Base-by-base conservation (phyloP, 2,329 filamentous ascomycete genomes). In the Phoma herbarum region DNA sequence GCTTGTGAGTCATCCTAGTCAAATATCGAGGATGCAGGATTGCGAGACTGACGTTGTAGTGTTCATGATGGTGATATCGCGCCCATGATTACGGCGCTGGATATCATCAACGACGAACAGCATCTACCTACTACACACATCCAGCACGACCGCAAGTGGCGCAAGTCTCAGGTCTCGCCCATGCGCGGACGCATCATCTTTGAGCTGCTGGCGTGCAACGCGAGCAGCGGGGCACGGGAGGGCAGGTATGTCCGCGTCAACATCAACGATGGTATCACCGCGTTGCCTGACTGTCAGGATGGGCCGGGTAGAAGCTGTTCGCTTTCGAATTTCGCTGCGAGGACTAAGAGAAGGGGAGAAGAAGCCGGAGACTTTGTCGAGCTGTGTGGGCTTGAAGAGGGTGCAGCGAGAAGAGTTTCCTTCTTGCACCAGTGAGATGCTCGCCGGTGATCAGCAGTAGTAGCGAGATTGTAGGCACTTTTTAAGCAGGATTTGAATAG, bases 51-150 rank as follows among this genome's bases (percentile, higher is more conserved):
- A 31, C 9, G 28, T 16, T 33, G 31, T 41, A 79, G 77, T 63
- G 85, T 84, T 4, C 85, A 87, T 58, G 85, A 87, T 62, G 84
- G 83, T 31, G 85, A 87, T 59, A 84, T 87, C 22, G 78, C 84
- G 2, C 84, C 84, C 2, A 79, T 86, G 67, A 71, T 87, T 16
- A 77, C 83, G 3, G 80, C 84, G 0, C 75, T 87, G 1, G 79
- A 83, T 52, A 73, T 86, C 11, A 79, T 85, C 52, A 75, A 71
- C 3, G 76, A 80, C 43, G 59, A 75, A 11, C 68, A 78, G 37
- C 76, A 78, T 39, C 77, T 87, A 3, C 84, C 85, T 0, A 75
- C 75, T 1, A 78, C 79, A 2, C 79, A 81, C 58, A 75, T 83
- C 20, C 72, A 73, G 14, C 62, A 72, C 44, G 70, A 79, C 22